Evolutionary conservation across 441 rosid genomes (phyloP).

Genomic region (Lepidium campestre): DNA sequence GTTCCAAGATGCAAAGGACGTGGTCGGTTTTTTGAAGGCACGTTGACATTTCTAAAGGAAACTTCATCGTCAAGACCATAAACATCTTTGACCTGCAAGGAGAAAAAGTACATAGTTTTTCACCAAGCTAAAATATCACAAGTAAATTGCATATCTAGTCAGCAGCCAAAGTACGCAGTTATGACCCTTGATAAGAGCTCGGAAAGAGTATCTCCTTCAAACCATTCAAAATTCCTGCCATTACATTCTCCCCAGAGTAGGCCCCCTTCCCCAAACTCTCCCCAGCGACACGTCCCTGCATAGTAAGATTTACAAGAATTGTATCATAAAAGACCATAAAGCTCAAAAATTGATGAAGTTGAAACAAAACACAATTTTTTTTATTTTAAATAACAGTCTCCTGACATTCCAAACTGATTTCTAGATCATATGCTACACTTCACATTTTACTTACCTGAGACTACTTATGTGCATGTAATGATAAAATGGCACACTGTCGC

Average conservation of each 20-base stretch:
- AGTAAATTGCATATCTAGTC: background rate
- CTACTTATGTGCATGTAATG: background rate
- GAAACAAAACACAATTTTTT: background rate
- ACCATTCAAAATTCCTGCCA: slow-evolving; percentile 83
- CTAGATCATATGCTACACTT: background rate
- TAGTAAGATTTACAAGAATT: background rate
- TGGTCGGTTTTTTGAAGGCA: slow-evolving; percentile 78
- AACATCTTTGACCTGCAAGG: slow-evolving; percentile 75
- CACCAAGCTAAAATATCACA: slow-evolving; percentile 1
- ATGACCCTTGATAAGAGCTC: slow-evolving; percentile 61
- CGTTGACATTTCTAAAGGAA: slow-evolving; percentile 72
- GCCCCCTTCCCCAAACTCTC: slow-evolving; percentile 96
- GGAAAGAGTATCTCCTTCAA: slow-evolving; percentile 67
- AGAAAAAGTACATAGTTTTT: background rate
- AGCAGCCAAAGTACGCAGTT: slow-evolving; percentile 11
- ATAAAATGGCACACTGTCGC: background rate
- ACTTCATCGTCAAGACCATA: slow-evolving; percentile 79
- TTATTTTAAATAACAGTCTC: background rate
- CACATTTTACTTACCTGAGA: background rate
- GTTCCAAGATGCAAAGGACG: slow-evolving; percentile 84
- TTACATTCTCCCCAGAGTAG: slow-evolving; percentile 94
- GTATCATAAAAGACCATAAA: background rate
- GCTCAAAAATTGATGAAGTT: background rate
- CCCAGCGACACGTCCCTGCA: slow-evolving; percentile 90
- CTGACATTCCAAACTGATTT: background rate